A percentile compares a stretch with the other conserved stretches of the same genome.
Evolutionary conservation across 441 rosid species (phyloP).

Genomic region (Euphorbia corollata): DNA sequence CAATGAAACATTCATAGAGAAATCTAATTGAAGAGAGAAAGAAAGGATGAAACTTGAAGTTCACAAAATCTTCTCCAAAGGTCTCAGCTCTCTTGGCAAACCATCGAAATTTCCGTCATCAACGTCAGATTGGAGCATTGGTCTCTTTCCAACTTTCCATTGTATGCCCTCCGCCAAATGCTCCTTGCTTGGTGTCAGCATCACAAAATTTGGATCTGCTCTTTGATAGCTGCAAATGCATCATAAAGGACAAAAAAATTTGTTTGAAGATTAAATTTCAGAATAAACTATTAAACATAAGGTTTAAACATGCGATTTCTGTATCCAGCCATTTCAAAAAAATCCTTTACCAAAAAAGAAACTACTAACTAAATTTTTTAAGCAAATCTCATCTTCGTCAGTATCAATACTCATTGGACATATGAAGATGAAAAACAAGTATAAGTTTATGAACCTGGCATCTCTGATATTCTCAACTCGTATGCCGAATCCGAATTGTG

Average conservation of each 20-base stretch:
- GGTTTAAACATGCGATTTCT: not conserved
- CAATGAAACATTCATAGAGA: not conserved
- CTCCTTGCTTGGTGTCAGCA: constrained; percentile 89
- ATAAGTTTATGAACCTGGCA: constrained; percentile 51
- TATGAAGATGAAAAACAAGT: not conserved
- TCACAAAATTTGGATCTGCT: constrained; percentile 80
- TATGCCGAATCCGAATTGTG: constrained; percentile 61
- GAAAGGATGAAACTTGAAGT: not conserved
- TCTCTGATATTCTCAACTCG: constrained; percentile 71
- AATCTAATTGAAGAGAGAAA: not conserved
- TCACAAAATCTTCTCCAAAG: constrained; percentile 51
- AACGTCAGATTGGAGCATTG: constrained; percentile 68
- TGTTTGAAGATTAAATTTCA: not conserved
- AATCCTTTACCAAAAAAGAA: not conserved
- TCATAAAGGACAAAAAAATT: not conserved
- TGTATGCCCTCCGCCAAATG: constrained; percentile 72
- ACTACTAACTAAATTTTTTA: not conserved
- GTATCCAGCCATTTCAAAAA: not conserved
- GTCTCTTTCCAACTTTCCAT: constrained; percentile 64
- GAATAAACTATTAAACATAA: not conserved
- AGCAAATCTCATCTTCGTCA: not conserved
- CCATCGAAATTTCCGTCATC: constrained; percentile 59
- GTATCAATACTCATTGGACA: not conserved
- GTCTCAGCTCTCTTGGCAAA: constrained; percentile 68
- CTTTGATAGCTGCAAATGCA: constrained; percentile 71